Percentiles rank a stretch among this genome's conserved stretches.
These are phyloP conservation scores for Colletotrichum neosansevieriae DNA, from an alignment of 2,329 filamentous ascomycete species.

Conservation along the genomic window DNA sequence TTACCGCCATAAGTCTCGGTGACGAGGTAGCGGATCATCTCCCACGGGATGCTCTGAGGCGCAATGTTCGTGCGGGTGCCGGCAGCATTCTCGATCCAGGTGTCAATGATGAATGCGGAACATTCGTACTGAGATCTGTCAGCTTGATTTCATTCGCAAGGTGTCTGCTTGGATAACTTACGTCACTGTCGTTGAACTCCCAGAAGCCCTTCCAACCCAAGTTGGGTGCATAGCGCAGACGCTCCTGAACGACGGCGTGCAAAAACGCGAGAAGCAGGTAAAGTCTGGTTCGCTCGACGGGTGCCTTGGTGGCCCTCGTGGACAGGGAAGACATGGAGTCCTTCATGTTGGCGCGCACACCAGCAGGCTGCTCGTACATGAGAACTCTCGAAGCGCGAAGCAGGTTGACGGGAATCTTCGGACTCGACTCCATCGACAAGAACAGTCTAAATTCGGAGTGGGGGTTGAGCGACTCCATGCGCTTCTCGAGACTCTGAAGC, in stretches of 20 bases:
- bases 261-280: constrained; percentile 94
- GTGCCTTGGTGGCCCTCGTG: constrained; percentile 80
- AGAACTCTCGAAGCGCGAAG: constrained; percentile 92
- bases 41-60: constrained; percentile 94
- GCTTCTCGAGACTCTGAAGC: constrained; percentile 97
- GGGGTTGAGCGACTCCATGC: constrained; percentile 93
- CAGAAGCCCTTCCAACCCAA: constrained; percentile 99
- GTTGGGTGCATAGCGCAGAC: constrained; percentile 91
- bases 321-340: constrained; percentile 91
- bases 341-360: constrained; percentile 98
- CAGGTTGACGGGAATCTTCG: constrained; percentile 96
- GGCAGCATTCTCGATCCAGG: constrained; percentile 88
- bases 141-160: constrained; percentile 12
- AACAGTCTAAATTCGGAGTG: constrained; percentile 94
- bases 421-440: constrained; percentile 97
- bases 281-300: constrained; percentile 89
- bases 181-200: constrained; percentile 99
- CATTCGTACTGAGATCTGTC: constrained; percentile 82
- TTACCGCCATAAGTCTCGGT: constrained; percentile 98
- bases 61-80: constrained; percentile 92
- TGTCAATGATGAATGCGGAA: constrained; percentile 94
- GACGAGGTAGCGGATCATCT: constrained; percentile 90
- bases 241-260: constrained; percentile 95
- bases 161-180: constrained; percentile 64
- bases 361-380: constrained; percentile 98